Evolutionary conservation across 192 early-diverging fungal genomes (phyloP).

Genomic region (Rhizoclosmatium globosum): DNA sequence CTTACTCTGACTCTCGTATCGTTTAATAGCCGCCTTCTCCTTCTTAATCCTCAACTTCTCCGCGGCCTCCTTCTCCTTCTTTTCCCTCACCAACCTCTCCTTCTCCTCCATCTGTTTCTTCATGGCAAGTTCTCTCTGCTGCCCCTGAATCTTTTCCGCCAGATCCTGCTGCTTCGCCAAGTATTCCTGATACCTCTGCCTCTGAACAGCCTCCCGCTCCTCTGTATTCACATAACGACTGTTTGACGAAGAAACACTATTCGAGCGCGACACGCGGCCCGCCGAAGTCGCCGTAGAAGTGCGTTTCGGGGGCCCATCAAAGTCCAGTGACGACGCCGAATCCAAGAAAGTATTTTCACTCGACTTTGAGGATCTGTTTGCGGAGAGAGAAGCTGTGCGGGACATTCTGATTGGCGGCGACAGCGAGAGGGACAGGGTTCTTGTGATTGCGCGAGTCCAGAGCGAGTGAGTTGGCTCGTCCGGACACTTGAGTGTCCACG

Average conservation of each 20-base stretch:
- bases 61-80: background rate
- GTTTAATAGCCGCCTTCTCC: background rate
- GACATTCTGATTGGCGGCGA: background rate
- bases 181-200: background rate
- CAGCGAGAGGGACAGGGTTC: background rate
- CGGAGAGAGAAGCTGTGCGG: no score
- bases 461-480: background rate
- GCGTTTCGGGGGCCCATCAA: background rate
- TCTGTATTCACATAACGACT: background rate
- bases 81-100: background rate
- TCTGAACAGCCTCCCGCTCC: background rate
- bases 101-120: background rate
- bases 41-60: background rate
- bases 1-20: background rate
- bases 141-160: background rate
- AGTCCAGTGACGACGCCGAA: background rate
- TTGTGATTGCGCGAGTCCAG: background rate
- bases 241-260: background rate
- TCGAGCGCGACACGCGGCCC: background rate
- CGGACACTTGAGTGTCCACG: constrained; percentile 7
- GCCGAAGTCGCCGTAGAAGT: background rate
- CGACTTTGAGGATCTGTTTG: background rate
- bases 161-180: background rate
- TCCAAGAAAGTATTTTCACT: background rate
- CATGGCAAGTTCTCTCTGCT: constrained; percentile 1